phyloP scores from a whole-genome alignment of 2,329 filamentous ascomycete genomes.

The Ambrosiella beaveri region DNA sequence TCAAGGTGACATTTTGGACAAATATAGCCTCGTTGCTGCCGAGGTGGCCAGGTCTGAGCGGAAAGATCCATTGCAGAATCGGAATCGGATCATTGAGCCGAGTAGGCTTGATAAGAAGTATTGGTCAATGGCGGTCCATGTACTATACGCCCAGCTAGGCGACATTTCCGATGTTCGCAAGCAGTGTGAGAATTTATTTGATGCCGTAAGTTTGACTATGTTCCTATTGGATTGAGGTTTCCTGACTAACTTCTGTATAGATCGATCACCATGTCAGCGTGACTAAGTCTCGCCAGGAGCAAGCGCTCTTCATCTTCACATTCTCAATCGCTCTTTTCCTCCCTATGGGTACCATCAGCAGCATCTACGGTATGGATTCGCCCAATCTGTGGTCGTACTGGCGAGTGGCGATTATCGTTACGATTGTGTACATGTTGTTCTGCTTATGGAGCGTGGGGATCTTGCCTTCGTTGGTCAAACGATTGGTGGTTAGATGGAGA shows the following conservation, averaged over 20 bases:
- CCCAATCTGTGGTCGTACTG: constrained; percentile 35
- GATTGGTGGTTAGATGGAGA: constrained; percentile 8
- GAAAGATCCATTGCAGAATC: not conserved
- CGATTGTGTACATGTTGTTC: constrained; percentile 23
- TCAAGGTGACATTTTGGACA: not conserved
- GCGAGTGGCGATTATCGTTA: constrained; percentile 30
- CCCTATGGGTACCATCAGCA: constrained; percentile 28
- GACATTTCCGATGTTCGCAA: not conserved
- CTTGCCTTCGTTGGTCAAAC: constrained; percentile 20
- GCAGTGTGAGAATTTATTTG: not conserved
- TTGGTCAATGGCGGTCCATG: not conserved
- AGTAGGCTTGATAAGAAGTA: not conserved
- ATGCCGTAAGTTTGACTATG: constrained; percentile 21
- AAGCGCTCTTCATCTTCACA: constrained; percentile 32
- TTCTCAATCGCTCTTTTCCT: constrained; percentile 33
- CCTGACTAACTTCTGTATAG: constrained; percentile 16
- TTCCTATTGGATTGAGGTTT: not conserved
- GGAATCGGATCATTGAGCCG: not conserved
- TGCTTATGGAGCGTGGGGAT: constrained; percentile 29
- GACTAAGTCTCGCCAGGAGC: constrained; percentile 28
- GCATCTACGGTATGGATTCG: constrained; percentile 37
- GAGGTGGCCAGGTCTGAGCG: too few relatives aligned
- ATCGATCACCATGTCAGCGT: constrained; percentile 21
- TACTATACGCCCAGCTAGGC: not conserved
- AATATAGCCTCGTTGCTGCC: not conserved